Conservation (phyloP, 192 early-diverging fungal species). For the Radiomyces spectabilis region DNA sequence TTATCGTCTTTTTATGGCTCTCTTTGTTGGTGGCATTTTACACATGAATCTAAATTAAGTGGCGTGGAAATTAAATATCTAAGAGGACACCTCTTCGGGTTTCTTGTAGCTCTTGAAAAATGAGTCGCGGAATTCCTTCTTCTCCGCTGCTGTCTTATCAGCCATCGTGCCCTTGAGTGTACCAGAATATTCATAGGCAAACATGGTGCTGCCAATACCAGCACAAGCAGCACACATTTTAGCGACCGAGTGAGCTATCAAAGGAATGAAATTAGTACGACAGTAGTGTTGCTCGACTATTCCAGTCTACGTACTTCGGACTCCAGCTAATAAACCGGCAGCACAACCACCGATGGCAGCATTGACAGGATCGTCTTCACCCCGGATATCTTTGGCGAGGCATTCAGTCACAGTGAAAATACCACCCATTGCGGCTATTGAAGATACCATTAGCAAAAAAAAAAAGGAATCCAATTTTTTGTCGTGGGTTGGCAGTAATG, state of each 20-base stretch:
- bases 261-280: neutral
- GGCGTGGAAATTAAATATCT: too few relatives aligned
- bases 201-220: conserved; percentile 60
- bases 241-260: conserved; percentile 46
- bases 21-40: too few relatives aligned
- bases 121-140: conserved; percentile 32
- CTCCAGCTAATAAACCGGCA: conserved; percentile 61
- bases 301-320: conserved; percentile 29
- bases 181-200: conserved; percentile 57
- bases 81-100: too few relatives aligned
- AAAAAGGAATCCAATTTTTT: conserved; percentile 1
- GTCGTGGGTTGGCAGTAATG: neutral
- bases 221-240: conserved; percentile 54
- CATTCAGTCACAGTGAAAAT: conserved; percentile 65
- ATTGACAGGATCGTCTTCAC: conserved; percentile 65
- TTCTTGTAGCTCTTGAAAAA: conserved; percentile 38
- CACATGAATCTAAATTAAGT: too few relatives aligned
- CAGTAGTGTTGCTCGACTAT: neutral
- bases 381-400: conserved; percentile 46
- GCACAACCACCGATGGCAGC: conserved; percentile 65
- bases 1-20: too few relatives aligned
- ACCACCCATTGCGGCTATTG: conserved; percentile 70
- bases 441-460: neutral
- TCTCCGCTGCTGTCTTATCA: conserved; percentile 32
- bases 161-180: conserved; percentile 41